Evolutionary conservation across 2,329 filamentous ascomycete species (phyloP).

Genomic region (Neoscytalidium dimidiatum): DNA sequence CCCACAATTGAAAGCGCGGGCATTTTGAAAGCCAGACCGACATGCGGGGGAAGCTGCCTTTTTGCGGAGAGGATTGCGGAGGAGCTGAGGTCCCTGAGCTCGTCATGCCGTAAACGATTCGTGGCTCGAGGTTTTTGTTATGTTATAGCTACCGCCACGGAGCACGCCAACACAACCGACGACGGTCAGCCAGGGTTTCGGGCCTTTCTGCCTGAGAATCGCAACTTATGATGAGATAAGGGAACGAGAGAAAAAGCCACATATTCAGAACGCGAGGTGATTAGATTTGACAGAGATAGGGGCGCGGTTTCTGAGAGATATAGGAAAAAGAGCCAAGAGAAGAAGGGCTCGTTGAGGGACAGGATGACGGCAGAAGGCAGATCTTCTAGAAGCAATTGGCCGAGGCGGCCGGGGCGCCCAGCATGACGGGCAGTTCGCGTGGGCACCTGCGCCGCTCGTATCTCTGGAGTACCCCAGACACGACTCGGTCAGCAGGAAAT

Average conservation of each 20-base stretch:
- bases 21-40: neutral
- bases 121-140: constrained; percentile 11
- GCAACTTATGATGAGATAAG: neutral
- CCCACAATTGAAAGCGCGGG: neutral
- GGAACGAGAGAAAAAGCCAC: too few relatives aligned
- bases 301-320: neutral
- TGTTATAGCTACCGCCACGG: constrained; percentile 12
- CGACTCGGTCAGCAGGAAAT: neutral
- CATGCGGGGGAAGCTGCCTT: constrained; percentile 4
- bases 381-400: constrained; percentile 8
- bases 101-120: neutral
- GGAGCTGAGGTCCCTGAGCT: constrained; percentile 4
- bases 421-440: neutral
- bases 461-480: constrained; percentile 12
- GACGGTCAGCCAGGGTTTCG: neutral
- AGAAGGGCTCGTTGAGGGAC: neutral
- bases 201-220: neutral
- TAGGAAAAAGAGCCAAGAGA: neutral
- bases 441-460: neutral
- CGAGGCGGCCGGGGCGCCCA: neutral
- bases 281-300: neutral
- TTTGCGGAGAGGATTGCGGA: constrained; percentile 1
- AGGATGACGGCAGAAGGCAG: neutral
- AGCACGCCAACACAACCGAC: neutral
- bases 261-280: neutral